Percentiles rank a stretch among this genome's conserved stretches.
phyloP scores from a whole-genome alignment of 257 asterid genomes.

The Ajuga chamaepitys region DNA sequence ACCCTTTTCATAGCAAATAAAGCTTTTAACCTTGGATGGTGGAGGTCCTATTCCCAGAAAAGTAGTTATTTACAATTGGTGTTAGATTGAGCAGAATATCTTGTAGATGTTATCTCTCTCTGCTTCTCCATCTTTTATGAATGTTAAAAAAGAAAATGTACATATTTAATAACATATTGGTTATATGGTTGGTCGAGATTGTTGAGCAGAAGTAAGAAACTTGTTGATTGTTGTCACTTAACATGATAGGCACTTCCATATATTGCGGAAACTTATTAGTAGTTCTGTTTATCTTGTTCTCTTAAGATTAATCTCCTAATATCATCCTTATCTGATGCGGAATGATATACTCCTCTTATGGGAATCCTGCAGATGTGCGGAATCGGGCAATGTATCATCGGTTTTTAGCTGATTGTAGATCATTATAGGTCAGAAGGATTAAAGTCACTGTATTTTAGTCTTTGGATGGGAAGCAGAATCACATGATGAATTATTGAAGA shows the following conservation, averaged over 20 bases:
- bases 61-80: too few relatives aligned
- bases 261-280: not conserved
- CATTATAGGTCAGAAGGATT: constrained; percentile 82
- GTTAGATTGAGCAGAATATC: too few relatives aligned
- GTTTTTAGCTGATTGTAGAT: constrained; percentile 15
- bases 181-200: too few relatives aligned
- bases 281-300: not conserved
- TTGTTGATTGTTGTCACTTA: too few relatives aligned
- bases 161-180: too few relatives aligned
- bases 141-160: too few relatives aligned
- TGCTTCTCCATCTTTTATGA: too few relatives aligned
- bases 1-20: too few relatives aligned
- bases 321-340: not conserved
- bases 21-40: too few relatives aligned
- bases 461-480: constrained; percentile 85
- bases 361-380: constrained; percentile 69
- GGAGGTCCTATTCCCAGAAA: too few relatives aligned
- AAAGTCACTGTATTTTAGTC: constrained; percentile 96
- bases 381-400: constrained; percentile 98
- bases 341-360: constrained; percentile 1
- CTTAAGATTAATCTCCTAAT: not conserved
- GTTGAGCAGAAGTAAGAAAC: too few relatives aligned
- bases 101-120: too few relatives aligned
- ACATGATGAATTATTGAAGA: constrained; percentile 37
- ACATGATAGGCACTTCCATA: not conserved